phyloP scores from a whole-genome alignment of 139 green algal genomes.

The Micractinium conductrix region DNA sequence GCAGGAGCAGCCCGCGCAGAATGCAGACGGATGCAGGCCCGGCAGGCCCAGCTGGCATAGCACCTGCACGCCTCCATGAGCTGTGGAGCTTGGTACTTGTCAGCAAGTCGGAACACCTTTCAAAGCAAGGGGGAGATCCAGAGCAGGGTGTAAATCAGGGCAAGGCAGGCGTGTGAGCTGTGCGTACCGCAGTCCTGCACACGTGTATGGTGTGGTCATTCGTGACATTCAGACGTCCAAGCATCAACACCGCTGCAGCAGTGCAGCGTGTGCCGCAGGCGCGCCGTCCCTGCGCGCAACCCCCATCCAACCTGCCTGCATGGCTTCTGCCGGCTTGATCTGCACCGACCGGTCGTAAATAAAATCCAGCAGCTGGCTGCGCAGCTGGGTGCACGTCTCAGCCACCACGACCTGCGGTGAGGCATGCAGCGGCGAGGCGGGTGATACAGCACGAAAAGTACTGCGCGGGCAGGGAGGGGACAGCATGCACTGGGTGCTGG shows the following conservation, averaged over 20 bases:
- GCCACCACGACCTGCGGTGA: not conserved
- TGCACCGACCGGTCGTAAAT: not conserved
- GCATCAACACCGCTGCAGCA: too few relatives aligned
- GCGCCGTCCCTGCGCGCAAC: too few relatives aligned
- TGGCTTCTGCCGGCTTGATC: not conserved
- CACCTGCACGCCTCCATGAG: conserved; percentile 33
- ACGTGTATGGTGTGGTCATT: not conserved
- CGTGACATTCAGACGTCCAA: not conserved
- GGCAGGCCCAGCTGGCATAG: too few relatives aligned
- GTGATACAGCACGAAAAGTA: not conserved
- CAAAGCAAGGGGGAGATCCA: not conserved
- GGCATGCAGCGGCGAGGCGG: not conserved
- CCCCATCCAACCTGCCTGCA: not conserved
- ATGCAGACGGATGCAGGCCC: too few relatives aligned
- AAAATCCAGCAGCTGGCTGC: conserved; percentile 7
- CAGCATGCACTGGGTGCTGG: not conserved
- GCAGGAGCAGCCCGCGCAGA: too few relatives aligned
- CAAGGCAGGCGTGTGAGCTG: too few relatives aligned
- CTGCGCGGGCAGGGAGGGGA: too few relatives aligned
- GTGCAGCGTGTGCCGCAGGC: not conserved
- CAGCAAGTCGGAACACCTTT: conserved; percentile 23
- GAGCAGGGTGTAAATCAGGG: not conserved
- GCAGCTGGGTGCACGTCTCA: not conserved
- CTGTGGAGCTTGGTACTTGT: conserved; percentile 16
- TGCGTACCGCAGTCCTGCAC: too few relatives aligned